phyloP scores from a whole-genome alignment of 73 alveolate genomes.

The Diophrys sp. region DNA sequence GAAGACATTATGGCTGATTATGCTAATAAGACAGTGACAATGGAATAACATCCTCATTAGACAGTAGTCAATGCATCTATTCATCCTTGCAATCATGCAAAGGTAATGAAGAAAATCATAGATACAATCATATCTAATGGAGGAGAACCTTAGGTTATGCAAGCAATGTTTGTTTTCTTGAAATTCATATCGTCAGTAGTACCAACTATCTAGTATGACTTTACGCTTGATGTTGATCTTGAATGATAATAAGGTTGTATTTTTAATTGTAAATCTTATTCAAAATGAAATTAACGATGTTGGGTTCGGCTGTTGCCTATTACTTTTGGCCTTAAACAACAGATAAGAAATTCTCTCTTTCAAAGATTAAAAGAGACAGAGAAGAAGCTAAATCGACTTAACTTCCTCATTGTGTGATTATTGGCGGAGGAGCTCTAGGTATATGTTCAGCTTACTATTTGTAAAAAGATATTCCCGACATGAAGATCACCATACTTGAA shows the following conservation, averaged over 20 bases:
- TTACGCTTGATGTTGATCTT: conserved; percentile 80
- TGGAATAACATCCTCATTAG: conserved; percentile 89
- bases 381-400: too few species aligned
- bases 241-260: conserved; percentile 30
- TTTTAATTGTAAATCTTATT: too few species aligned
- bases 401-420: background rate
- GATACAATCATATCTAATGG: conserved; percentile 52
- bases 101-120: conserved; percentile 77
- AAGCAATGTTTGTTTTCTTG: conserved; percentile 85
- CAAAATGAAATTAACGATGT: background rate
- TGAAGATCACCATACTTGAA: background rate
- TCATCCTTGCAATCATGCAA: conserved; percentile 96
- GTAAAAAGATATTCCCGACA: background rate
- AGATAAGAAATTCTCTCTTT: too few species aligned
- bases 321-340: background rate
- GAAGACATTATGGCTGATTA: conserved; percentile 96
- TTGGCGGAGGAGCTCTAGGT: background rate
- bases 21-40: conserved; percentile 94
- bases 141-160: conserved; percentile 39
- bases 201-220: conserved; percentile 97
- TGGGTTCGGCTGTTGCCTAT: background rate
- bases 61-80: conserved; percentile 87
- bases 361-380: background rate
- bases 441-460: background rate
- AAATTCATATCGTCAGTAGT: conserved; percentile 92